These are phyloP conservation scores for Dactylis glomerata DNA, from an alignment of 176 grass and related monocot species.

Conservation along the genomic window DNA sequence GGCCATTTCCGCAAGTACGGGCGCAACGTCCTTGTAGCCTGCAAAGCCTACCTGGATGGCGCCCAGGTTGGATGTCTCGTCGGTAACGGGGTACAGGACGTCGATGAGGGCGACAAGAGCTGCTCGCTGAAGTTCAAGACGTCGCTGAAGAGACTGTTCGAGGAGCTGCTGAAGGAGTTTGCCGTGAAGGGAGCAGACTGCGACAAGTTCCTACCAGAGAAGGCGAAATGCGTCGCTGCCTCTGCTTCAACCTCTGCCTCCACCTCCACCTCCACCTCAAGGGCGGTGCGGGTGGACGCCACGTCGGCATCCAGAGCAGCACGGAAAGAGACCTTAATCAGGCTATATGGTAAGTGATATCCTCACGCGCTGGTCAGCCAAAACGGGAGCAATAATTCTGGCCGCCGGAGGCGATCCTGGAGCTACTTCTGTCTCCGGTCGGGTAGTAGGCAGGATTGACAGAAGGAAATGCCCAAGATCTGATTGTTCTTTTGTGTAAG, in stretches of 20 bases:
- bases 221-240: not conserved
- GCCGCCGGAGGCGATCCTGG: not conserved
- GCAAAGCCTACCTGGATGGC: constrained; percentile 73
- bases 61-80: constrained; percentile 78
- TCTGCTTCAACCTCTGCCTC: not conserved
- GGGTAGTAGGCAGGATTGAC: not conserved
- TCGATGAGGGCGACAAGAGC: constrained; percentile 73
- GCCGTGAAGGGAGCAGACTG: constrained; percentile 58
- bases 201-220: constrained; percentile 43
- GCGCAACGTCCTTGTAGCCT: constrained; percentile 62
- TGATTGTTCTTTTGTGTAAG: constrained; percentile 31
- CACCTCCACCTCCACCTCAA: not conserved
- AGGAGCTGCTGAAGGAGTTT: constrained; percentile 68
- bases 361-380: not conserved
- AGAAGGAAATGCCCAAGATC: not conserved
- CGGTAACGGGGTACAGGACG: constrained; percentile 68
- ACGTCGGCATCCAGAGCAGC: not conserved
- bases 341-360: constrained; percentile 15
- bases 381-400: constrained; percentile 23
- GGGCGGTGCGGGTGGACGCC: constrained; percentile 24
- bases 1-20: constrained; percentile 74
- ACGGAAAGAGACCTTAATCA: not conserved
- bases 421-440: not conserved
- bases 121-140: constrained; percentile 65
- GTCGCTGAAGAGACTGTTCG: constrained; percentile 49